Evolutionary conservation across 2,329 filamentous ascomycete genomes (phyloP), one percentile per base, ranked within the genome.

Genomic region (Monosporascus sp.): DNA sequence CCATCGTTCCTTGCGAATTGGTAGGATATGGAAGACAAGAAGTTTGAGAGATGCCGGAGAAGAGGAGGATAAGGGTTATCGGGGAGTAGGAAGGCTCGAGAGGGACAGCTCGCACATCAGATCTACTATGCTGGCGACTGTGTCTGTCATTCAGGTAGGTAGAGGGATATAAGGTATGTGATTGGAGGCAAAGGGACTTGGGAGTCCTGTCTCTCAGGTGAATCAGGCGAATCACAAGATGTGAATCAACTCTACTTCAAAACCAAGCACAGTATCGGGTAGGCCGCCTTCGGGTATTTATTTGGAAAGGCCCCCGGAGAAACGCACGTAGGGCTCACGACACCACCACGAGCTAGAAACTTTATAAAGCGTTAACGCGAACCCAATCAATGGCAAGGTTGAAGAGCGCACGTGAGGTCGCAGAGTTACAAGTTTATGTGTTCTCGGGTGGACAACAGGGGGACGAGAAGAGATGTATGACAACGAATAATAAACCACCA

Each of bases 51-150:
- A 8, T n/a, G 34, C 17, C 17, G 11, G 41, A 48, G 22, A 49
- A 54, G 17, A 50, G 52, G 40, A 36, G 52, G 40, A 40, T n/a
- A 38, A 34, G 24, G 48, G 50, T 49, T 46, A 47, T 34, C 26
- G 50, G 57, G 55, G 59, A 38, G 37, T 27, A 40, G 43, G 49
- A 38, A 61, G 52, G 34, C 50, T 57, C 34, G 58, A 52, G 44
- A 56, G 56, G 45, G 58, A 52, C 45, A 49, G 48, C 54, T 56
- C 53, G 59, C 58, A 56, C 61, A 60, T 61, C 56, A 57, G 49
- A 50, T 53, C 50, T 36, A 45, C 17, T 40, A 34, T 9, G 19
- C 40, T 24, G 8, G 19, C 19, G 9, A 20, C 40, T 20, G 40
- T 20, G 2, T 20, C 20, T 19, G 19, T 19, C 20, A 43, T 14